These are phyloP conservation scores for Asclepias syriaca DNA, from an alignment of 257 asterid species.

Conservation along the genomic window DNA sequence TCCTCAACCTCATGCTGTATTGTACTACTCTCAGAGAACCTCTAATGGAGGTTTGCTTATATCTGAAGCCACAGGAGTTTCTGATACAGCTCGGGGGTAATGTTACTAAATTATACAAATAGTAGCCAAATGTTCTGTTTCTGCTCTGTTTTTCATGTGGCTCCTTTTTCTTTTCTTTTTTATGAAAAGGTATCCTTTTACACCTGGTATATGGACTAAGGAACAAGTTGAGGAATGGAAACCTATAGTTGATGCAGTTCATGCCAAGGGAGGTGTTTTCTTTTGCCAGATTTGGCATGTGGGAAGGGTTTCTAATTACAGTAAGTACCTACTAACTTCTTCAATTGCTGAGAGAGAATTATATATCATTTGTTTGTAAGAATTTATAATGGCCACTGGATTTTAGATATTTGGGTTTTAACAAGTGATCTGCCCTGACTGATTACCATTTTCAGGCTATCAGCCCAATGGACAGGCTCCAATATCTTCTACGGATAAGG, in stretches of 20 bases:
- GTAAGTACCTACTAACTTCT: constrained; percentile 9
- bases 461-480: constrained; percentile 34
- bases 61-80: constrained; percentile 30
- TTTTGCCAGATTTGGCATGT: constrained; percentile 29
- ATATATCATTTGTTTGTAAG: no score
- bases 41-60: constrained; percentile 35
- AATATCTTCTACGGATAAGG: constrained; percentile 26
- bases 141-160: neutral
- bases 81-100: constrained; percentile 38
- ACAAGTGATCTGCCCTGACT: neutral
- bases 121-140: no score
- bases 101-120: no score
- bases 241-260: constrained; percentile 26
- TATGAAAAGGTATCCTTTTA: neutral
- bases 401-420: neutral
- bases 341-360: neutral
- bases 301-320: constrained; percentile 18
- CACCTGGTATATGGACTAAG: constrained; percentile 27
- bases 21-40: constrained; percentile 66
- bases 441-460: constrained; percentile 9
- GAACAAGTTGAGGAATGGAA: constrained; percentile 35
- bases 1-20: constrained; percentile 64
- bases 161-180: neutral
- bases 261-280: constrained; percentile 29
- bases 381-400: no score